phyloP scores from a whole-genome alignment of 192 early-diverging fungal species.

The Podila horticola region DNA sequence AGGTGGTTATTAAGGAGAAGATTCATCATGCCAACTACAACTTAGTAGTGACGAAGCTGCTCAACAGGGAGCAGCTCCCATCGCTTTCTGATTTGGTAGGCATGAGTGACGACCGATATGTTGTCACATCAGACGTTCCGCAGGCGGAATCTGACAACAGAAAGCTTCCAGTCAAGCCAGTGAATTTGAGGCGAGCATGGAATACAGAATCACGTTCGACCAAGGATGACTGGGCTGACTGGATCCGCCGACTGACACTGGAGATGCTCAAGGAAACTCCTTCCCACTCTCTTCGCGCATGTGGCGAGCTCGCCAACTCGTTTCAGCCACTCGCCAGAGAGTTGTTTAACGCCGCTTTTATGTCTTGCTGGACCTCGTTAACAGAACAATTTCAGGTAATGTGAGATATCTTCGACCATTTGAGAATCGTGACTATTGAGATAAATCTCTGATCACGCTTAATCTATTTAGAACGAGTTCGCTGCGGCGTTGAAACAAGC shows the following conservation, averaged over 20 bases:
- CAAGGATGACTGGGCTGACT: slow-evolving; percentile 94
- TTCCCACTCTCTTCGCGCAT: slow-evolving; percentile 92
- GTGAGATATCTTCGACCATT: not conserved
- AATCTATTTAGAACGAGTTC: slow-evolving; percentile 72
- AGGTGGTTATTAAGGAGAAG: slow-evolving; percentile 65
- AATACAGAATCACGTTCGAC: slow-evolving; percentile 87
- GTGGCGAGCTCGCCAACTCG: slow-evolving; percentile 81
- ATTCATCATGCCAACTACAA: slow-evolving; percentile 82
- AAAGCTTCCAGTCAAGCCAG: slow-evolving; percentile 86
- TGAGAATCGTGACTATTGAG: not conserved
- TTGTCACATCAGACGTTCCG: slow-evolving; percentile 62
- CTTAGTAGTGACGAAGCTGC: slow-evolving; percentile 71
- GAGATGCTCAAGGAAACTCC: slow-evolving; percentile 96
- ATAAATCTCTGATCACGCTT: not conserved
- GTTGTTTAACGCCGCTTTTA: slow-evolving; percentile 97
- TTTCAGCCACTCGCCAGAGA: slow-evolving; percentile 86
- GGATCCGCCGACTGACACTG: slow-evolving; percentile 90
- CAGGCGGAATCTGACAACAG: slow-evolving; percentile 67
- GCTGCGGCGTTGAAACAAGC: slow-evolving; percentile 84
- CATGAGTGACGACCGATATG: slow-evolving; percentile 42
- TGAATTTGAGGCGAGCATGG: slow-evolving; percentile 86
- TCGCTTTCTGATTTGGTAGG: slow-evolving; percentile 28
- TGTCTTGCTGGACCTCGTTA: slow-evolving; percentile 95
- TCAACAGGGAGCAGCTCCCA: slow-evolving; percentile 82
- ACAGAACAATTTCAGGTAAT: slow-evolving; percentile 83